Base-by-base conservation (phyloP, 208 protist genomes). In the Leishmania gerbilli region DNA sequence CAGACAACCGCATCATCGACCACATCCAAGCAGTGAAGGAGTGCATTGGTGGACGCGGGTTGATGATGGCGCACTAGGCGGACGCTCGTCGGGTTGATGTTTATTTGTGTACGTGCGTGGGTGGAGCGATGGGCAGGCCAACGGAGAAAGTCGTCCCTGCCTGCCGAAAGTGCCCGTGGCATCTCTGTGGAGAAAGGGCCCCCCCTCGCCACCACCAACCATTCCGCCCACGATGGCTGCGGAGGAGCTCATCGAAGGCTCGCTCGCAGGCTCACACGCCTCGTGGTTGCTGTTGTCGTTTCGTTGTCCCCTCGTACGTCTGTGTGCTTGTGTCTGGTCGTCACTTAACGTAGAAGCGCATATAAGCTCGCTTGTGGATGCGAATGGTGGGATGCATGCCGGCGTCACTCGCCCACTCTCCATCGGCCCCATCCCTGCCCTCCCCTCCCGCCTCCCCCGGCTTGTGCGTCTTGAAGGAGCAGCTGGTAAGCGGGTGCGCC, bases 11-110 rank as follows among this genome's bases (percentile, higher is more conserved):
- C 24, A 81, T 98, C 31, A 96, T 98, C 86, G 93, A 98, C 74
- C 95, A 98, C 81, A 94, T 98, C 72, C 89, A 96, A 75, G 95
- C 95, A 6, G 93, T 96, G 74, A 92, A 89, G 79, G 93, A 98
- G 76, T 85, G 89, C 60, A 90, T 98, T 84, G 95, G 95, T 58
- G 95, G 95, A 6, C 87, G 93, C 0, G 95, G 95, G 3, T 82
- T 98, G n/a, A 92, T 97, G 85, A 97, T 97, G 93, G 91, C 93
- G 37, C 93, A 96, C 76, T 98, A 92, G 65, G 31, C 34, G 8
- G 37, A 2, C 34, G 47, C n/a, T 27, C 4, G 19, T 19, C 24
- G 17, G 34, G 40, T 37, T 51, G 4, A 53, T 51, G 31, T 34
- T 21, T 64, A 8, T 24, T n/a, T 24, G 45, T n/a, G 9, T 40